A percentile compares a stretch with the other conserved stretches of the same genome.
phyloP scores from a whole-genome alignment of 257 asterid species.

The Cordia subcordata region DNA sequence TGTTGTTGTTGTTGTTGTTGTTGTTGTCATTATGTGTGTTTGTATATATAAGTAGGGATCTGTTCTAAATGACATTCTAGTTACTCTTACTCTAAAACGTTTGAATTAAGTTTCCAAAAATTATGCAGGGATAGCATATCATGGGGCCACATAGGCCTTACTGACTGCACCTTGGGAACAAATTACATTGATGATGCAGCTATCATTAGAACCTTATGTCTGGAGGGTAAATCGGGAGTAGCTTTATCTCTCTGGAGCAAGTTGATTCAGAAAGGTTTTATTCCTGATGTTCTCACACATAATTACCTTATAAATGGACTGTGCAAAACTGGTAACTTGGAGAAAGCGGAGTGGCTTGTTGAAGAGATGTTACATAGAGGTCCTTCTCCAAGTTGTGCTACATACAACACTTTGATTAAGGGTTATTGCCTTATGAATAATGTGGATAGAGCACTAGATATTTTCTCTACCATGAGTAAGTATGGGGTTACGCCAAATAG shows the following conservation, averaged over 20 bases:
- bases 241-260: conserved; percentile 56
- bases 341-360: conserved; percentile 62
- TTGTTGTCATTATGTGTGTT: too few species aligned
- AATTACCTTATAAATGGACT: conserved; percentile 72
- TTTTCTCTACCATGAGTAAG: conserved; percentile 54
- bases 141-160: conserved; percentile 27
- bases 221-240: conserved; percentile 56
- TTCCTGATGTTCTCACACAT: conserved; percentile 60
- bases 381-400: conserved; percentile 68
- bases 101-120: background rate
- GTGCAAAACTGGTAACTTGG: conserved; percentile 61
- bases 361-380: conserved; percentile 59
- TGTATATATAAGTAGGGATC: too few species aligned
- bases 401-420: conserved; percentile 73
- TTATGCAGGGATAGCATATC: conserved; percentile 45
- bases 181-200: conserved; percentile 23
- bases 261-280: conserved; percentile 40
- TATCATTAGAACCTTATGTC: conserved; percentile 54
- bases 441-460: conserved; percentile 57
- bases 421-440: conserved; percentile 58
- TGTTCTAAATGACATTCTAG: too few species aligned
- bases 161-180: conserved; percentile 22
- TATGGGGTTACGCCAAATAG: conserved; percentile 56
- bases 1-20: too few species aligned
- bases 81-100: background rate